Evolutionary conservation across 331 rosid species (phyloP).

Genomic region (Arachis monticola): DNA sequence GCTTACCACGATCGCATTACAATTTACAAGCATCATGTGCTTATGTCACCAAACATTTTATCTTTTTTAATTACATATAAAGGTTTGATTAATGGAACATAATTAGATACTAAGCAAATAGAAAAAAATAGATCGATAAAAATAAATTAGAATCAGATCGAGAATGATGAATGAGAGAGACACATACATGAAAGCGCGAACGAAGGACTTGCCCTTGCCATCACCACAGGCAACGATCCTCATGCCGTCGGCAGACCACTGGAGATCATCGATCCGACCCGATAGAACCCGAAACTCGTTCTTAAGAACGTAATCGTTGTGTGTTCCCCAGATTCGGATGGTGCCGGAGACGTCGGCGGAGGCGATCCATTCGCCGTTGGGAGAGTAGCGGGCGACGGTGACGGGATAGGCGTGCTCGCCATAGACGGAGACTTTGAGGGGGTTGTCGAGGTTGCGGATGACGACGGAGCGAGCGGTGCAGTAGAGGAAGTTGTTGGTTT

Average conservation of each 20-base stretch:
- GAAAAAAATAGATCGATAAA: neutral
- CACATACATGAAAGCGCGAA: conserved; percentile 86
- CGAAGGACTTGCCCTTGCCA: conserved; percentile 89
- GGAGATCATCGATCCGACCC: conserved; percentile 91
- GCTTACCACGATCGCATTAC: neutral
- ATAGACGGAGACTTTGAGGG: conserved; percentile 77
- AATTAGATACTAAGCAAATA: neutral
- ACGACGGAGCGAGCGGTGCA: conserved; percentile 89
- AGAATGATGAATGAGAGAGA: neutral
- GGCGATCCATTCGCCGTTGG: conserved; percentile 98
- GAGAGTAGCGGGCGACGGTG: conserved; percentile 88
- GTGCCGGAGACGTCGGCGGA: conserved; percentile 89
- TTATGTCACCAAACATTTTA: neutral
- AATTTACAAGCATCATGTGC: neutral
- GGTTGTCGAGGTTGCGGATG: conserved; percentile 78
- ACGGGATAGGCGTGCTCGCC: conserved; percentile 88
- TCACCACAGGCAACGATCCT: conserved; percentile 94
- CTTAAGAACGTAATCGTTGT: conserved; percentile 72
- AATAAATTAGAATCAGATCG: neutral
- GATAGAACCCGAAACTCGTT: conserved; percentile 85
- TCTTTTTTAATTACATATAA: no score
- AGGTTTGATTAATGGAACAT: neutral
- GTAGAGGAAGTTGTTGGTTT: conserved; percentile 73
- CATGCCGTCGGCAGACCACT: conserved; percentile 86
- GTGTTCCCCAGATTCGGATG: conserved; percentile 90